These are phyloP conservation scores for Aspergillus pseudoglaucus DNA, from an alignment of 2,329 filamentous ascomycete species.

Conservation along the genomic window DNA sequence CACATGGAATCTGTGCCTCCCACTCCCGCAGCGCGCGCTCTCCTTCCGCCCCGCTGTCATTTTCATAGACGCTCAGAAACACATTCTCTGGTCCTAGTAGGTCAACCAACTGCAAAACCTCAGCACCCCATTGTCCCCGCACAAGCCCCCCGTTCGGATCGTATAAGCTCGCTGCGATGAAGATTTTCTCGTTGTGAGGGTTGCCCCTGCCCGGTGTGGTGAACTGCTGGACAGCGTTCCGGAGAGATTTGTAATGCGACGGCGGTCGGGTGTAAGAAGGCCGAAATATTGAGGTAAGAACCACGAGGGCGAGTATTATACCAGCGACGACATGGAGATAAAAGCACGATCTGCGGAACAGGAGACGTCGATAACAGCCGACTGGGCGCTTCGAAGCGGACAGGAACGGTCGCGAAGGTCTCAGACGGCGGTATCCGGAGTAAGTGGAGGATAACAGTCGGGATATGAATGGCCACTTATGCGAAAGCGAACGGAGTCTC, in stretches of 20 bases:
- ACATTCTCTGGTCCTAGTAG: slow-evolving; percentile 62
- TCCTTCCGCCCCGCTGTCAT: slow-evolving; percentile 56
- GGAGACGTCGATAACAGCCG: slow-evolving; percentile 21
- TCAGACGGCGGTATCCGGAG: slow-evolving; percentile 25
- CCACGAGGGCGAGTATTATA: slow-evolving; percentile 27
- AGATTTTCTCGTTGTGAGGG: slow-evolving; percentile 58
- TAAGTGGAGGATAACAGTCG: slow-evolving; percentile 22
- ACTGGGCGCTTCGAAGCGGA: slow-evolving; percentile 15
- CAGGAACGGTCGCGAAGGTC: slow-evolving; percentile 19
- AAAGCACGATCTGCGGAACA: slow-evolving; percentile 26
- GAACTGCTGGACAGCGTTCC: slow-evolving; percentile 23
- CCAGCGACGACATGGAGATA: slow-evolving; percentile 21
- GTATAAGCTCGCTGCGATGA: slow-evolving; percentile 65
- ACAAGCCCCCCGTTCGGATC: slow-evolving; percentile 57
- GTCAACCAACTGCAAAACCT: slow-evolving; percentile 56
- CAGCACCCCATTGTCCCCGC: slow-evolving; percentile 57
- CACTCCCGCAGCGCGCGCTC: slow-evolving; percentile 50
- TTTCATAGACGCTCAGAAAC: slow-evolving; percentile 68
- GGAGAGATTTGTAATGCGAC: slow-evolving; percentile 43
- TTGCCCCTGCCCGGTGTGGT: slow-evolving; percentile 43
- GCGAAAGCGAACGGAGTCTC: slow-evolving; percentile 14
- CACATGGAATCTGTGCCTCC: slow-evolving; percentile 44
- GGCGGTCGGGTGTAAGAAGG: slow-evolving; percentile 53
- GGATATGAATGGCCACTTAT: slow-evolving; percentile 19
- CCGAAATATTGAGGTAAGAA: slow-evolving; percentile 44